Percentiles rank a stretch among this genome's conserved stretches.
These are phyloP conservation scores for Naganishia vishniacii DNA, from an alignment of 768 basidiomycete genomes.

Conservation along the genomic window DNA sequence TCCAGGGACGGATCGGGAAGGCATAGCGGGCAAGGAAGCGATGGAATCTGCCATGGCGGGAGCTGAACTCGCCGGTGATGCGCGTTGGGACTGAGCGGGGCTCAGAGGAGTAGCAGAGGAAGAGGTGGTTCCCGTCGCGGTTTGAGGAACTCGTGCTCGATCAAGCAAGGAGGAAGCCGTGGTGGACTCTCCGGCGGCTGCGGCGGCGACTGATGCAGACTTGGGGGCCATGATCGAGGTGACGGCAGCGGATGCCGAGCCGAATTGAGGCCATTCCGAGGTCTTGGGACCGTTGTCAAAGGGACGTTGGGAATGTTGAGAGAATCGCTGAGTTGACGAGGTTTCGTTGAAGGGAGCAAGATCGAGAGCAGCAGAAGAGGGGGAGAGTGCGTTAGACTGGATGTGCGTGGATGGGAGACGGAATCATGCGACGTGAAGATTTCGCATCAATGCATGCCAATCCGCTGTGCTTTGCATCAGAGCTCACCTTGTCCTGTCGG, in stretches of 20 bases:
- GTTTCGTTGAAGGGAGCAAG: constrained; percentile 82
- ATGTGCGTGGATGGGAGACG: not conserved
- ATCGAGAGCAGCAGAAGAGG: constrained; percentile 86
- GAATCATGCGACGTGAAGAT: constrained; percentile 14
- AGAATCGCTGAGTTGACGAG: constrained; percentile 52
- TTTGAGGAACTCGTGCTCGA: constrained; percentile 20
- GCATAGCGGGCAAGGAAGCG: constrained; percentile 46
- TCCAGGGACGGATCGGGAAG: constrained; percentile 48
- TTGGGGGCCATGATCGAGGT: constrained; percentile 38
- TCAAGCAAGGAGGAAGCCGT: constrained; percentile 27
- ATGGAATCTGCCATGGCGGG: constrained; percentile 45
- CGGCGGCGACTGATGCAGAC: constrained; percentile 13
- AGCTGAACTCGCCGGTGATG: constrained; percentile 29
- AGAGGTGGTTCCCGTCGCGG: constrained; percentile 25
- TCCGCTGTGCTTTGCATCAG: not conserved
- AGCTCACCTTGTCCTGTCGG: constrained; percentile 30
- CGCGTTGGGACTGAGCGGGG: constrained; percentile 27
- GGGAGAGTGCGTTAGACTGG: constrained; percentile 58
- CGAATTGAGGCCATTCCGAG: constrained; percentile 92
- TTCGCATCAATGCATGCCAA: constrained; percentile 13
- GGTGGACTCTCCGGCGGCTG: constrained; percentile 27
- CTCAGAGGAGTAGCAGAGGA: constrained; percentile 29
- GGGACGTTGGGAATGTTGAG: constrained; percentile 55
- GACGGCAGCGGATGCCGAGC: constrained; percentile 45
- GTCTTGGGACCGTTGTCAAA: constrained; percentile 55